Percentiles rank a stretch among this genome's conserved stretches.
Conservation (phyloP, 768 basidiomycete species). For the Termitomyces heimii region DNA sequence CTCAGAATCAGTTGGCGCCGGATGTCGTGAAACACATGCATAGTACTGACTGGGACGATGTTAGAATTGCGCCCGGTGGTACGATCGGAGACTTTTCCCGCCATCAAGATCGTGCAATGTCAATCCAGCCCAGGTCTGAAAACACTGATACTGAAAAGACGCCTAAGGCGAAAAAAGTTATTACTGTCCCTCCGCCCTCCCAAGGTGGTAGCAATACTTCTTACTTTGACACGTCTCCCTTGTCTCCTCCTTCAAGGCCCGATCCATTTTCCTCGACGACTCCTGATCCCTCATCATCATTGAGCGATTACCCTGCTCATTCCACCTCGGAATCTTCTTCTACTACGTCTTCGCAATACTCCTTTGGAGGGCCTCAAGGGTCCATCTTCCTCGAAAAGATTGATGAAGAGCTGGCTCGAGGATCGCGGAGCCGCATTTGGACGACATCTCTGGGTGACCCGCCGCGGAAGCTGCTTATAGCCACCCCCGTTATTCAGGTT, state of each 20-base stretch:
- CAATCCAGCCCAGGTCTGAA: constrained; percentile 15
- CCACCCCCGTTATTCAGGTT: constrained; percentile 87
- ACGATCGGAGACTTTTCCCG: constrained; percentile 24
- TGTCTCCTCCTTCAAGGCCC: constrained; percentile 38
- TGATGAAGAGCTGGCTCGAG: constrained; percentile 63
- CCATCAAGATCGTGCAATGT: constrained; percentile 4
- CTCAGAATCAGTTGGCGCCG: constrained; percentile 62
- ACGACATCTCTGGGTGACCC: constrained; percentile 74
- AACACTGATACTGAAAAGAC: constrained; percentile 33
- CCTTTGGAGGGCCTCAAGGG: constrained; percentile 42
- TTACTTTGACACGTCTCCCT: constrained; percentile 29
- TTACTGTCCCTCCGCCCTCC: constrained; percentile 20
- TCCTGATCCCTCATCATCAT: constrained; percentile 72
- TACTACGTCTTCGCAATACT: constrained; percentile 65
- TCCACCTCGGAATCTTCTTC: constrained; percentile 73
- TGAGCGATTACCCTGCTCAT: constrained; percentile 63
- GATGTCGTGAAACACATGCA: constrained; percentile 62
- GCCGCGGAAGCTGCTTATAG: constrained; percentile 78
- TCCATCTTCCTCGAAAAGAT: constrained; percentile 59
- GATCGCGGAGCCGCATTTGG: constrained; percentile 52
- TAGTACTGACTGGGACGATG: constrained; percentile 67
- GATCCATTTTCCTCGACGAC: constrained; percentile 61
- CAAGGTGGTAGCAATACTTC: constrained; percentile 15
- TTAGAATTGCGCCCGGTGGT: constrained; percentile 45
- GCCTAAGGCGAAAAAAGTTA: constrained; percentile 31